Conservation (phyloP, 2,329 filamentous ascomycete genomes). For the Cordyceps tenuipes region DNA sequence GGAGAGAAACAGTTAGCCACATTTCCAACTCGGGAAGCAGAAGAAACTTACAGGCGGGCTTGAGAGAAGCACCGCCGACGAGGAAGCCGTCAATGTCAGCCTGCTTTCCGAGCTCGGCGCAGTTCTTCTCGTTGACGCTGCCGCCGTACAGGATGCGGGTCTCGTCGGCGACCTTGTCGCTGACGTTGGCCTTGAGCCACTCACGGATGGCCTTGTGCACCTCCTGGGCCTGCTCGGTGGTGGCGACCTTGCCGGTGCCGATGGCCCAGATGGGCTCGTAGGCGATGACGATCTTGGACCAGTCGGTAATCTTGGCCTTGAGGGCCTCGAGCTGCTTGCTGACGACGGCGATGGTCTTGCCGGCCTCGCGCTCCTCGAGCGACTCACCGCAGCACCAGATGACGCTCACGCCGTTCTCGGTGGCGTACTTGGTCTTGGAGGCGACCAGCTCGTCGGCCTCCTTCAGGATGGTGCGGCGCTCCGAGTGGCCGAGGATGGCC, state of each 20-base stretch:
- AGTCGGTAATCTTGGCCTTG: conserved; percentile 69
- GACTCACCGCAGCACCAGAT: conserved; percentile 98
- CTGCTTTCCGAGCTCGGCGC: conserved; percentile 83
- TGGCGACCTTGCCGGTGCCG: conserved; percentile 89
- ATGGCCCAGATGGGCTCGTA: conserved; percentile 99
- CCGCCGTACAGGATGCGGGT: conserved; percentile 95
- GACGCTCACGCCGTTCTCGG: conserved; percentile 78
- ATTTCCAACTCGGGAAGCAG: neutral
- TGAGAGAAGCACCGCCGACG: conserved; percentile 90
- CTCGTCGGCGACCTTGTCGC: conserved; percentile 67
- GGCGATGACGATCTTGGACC: conserved; percentile 90
- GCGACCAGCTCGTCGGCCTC: conserved; percentile 83
- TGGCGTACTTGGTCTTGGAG: conserved; percentile 86
- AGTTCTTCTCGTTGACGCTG: conserved; percentile 97
- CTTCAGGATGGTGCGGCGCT: conserved; percentile 82
- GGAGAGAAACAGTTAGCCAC: conserved; percentile 16
- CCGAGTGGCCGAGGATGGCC: conserved; percentile 89
- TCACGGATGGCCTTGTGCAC: conserved; percentile 85
- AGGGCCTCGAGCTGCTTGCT: conserved; percentile 80
- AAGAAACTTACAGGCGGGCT: conserved; percentile 73
- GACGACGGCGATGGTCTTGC: conserved; percentile 78
- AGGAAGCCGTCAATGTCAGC: conserved; percentile 96
- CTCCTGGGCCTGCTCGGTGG: conserved; percentile 84
- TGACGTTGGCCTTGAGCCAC: conserved; percentile 76
- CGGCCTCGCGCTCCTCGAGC: conserved; percentile 80